A percentile compares a stretch with the other conserved stretches of the same genome.
Conservation (phyloP, 2,329 filamentous ascomycete genomes). For the Diaporthe batatas region DNA sequence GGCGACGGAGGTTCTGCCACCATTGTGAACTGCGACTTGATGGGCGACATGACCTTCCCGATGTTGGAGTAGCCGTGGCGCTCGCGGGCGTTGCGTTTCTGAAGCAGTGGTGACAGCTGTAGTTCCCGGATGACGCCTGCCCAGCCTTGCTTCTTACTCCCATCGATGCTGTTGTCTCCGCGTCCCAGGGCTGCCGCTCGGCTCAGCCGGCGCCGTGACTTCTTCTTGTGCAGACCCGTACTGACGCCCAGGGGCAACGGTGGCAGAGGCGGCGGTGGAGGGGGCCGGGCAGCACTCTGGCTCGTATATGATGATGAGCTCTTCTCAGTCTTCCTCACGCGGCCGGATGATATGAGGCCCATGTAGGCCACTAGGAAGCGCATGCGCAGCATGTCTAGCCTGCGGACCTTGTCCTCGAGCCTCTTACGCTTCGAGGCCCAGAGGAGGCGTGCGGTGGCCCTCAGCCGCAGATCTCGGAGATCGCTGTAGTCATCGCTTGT, state of each 20-base stretch:
- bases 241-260: slow-evolving; percentile 57
- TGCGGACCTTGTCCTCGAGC: slow-evolving; percentile 69
- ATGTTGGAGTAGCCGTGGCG: slow-evolving; percentile 66
- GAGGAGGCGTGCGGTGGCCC: slow-evolving; percentile 64
- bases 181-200: slow-evolving; percentile 63
- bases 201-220: slow-evolving; percentile 65
- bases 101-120: slow-evolving; percentile 71
- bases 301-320: slow-evolving; percentile 43
- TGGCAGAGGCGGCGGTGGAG: slow-evolving; percentile 49
- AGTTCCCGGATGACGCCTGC: slow-evolving; percentile 74
- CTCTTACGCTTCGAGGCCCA: slow-evolving; percentile 69
- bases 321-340: slow-evolving; percentile 49
- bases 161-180: slow-evolving; percentile 57
- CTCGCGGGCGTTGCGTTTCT: slow-evolving; percentile 58
- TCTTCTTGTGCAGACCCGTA: slow-evolving; percentile 52
- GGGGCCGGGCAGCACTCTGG: slow-evolving; percentile 48
- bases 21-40: slow-evolving; percentile 15
- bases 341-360: slow-evolving; percentile 63
- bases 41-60: slow-evolving; percentile 66
- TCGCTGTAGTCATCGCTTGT: slow-evolving; percentile 40
- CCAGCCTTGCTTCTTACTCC: slow-evolving; percentile 68
- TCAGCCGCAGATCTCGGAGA: slow-evolving; percentile 53
- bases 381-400: slow-evolving; percentile 73
- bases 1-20: background rate
- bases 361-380: slow-evolving; percentile 75